Percentiles rank a stretch among this genome's conserved stretches.
Evolutionary conservation across 23 red algal species (phyloP).

Genomic region (Gracilaria caudata): DNA sequence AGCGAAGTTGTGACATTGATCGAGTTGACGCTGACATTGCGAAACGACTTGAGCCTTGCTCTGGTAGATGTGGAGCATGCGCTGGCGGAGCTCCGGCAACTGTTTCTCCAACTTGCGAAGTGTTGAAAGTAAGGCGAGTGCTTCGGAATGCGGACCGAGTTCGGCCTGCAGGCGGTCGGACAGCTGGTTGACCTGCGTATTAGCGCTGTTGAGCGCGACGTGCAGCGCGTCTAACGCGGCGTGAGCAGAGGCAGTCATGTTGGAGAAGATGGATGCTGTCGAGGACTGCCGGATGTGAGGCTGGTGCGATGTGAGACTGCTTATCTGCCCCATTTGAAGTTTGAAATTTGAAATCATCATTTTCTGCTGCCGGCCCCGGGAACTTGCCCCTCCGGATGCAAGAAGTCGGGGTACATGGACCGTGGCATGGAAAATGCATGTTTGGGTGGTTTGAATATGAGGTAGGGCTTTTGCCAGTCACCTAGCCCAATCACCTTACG

Average conservation of each 20-base stretch:
- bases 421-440: too few relatives aligned
- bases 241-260: constrained; percentile 32
- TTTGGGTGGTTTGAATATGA: too few relatives aligned
- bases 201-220: constrained; percentile 26
- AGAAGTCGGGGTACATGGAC: too few relatives aligned
- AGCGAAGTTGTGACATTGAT: constrained; percentile 23
- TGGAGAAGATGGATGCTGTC: background rate
- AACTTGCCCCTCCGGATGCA: too few relatives aligned
- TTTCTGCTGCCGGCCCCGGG: background rate
- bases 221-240: constrained; percentile 37
- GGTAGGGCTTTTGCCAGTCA: too few relatives aligned
- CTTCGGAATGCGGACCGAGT: constrained; percentile 3
- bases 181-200: constrained; percentile 21
- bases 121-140: constrained; percentile 21
- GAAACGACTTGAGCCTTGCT: constrained; percentile 37
- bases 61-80: constrained; percentile 34
- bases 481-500: too few relatives aligned
- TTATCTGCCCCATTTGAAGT: background rate
- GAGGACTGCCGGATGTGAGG: background rate
- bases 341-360: background rate
- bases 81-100: constrained; percentile 42
- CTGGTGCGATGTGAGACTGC: background rate
- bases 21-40: constrained; percentile 32
- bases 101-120: constrained; percentile 39
- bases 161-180: constrained; percentile 34